Evolutionary conservation across 176 grass and related monocot species (phyloP).

Genomic region (Oryza nivara): DNA sequence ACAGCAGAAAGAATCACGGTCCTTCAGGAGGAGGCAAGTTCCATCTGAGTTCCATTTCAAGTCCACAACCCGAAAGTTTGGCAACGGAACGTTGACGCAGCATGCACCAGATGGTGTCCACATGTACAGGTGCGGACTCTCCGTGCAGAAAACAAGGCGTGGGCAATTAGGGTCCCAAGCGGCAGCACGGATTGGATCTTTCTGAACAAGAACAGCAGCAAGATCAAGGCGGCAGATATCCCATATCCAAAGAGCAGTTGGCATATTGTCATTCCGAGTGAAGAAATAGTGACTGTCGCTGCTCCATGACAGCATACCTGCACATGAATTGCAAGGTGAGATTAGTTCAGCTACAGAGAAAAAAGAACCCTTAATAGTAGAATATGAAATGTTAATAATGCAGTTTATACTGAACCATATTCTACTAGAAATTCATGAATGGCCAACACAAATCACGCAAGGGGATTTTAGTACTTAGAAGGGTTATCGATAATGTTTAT

Average conservation of each 20-base stretch:
- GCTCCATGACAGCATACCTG: slow-evolving; percentile 92
- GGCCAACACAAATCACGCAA: slow-evolving; percentile 6
- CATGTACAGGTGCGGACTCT: slow-evolving; percentile 82
- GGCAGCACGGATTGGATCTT: slow-evolving; percentile 82
- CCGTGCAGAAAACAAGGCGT: slow-evolving; percentile 71
- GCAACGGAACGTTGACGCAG: slow-evolving; percentile 77
- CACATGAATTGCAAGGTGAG: slow-evolving; percentile 5
- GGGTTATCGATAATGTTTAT: slow-evolving; percentile 2
- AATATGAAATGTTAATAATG: not conserved
- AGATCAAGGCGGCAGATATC: slow-evolving; percentile 90
- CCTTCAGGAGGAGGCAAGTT: slow-evolving; percentile 81
- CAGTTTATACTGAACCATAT: not conserved
- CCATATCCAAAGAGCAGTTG: slow-evolving; percentile 93
- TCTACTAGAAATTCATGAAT: slow-evolving; percentile 13
- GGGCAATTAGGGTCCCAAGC: slow-evolving; percentile 83
- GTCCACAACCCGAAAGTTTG: slow-evolving; percentile 66
- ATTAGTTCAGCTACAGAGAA: no score
- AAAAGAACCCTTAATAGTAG: no score
- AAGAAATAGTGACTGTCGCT: slow-evolving; percentile 83
- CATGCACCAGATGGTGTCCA: slow-evolving; percentile 73
- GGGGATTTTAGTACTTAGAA: not conserved
- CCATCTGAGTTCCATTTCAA: slow-evolving; percentile 90
- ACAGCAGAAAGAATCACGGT: slow-evolving; percentile 82
- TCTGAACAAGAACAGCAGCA: slow-evolving; percentile 84
- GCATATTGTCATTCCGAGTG: slow-evolving; percentile 93